Percentiles rank a stretch among this genome's conserved stretches.
Conservation (phyloP, 768 basidiomycete species). For the Suillus weaverae region DNA sequence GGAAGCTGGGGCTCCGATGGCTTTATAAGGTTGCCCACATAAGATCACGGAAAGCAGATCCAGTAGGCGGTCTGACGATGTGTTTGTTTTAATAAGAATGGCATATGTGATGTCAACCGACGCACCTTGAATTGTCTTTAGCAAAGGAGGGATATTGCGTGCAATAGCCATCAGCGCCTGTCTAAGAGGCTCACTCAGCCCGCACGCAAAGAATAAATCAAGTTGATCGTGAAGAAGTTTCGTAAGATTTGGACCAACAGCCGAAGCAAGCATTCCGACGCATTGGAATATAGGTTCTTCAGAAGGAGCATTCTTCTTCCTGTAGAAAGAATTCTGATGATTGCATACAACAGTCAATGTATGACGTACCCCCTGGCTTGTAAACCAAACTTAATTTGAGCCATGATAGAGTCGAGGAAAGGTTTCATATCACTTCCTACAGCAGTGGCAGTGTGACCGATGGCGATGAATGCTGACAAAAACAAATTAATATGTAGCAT, state of each 20-base stretch:
- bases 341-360: neutral
- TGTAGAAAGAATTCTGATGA: conserved; percentile 24
- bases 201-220: conserved; percentile 94
- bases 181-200: conserved; percentile 84
- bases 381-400: conserved; percentile 85
- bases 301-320: conserved; percentile 86
- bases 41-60: conserved; percentile 81
- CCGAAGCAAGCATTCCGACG: conserved; percentile 91
- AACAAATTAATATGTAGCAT: conserved; percentile 14
- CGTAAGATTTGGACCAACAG: conserved; percentile 94
- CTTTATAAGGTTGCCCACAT: conserved; percentile 81
- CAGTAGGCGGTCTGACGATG: conserved; percentile 73
- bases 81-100: neutral
- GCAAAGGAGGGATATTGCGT: conserved; percentile 82
- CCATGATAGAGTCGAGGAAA: conserved; percentile 90
- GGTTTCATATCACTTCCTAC: conserved; percentile 95
- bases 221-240: conserved; percentile 95
- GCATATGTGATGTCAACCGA: neutral
- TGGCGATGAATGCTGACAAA: conserved; percentile 83
- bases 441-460: conserved; percentile 90
- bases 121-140: conserved; percentile 89
- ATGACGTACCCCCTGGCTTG: conserved; percentile 74
- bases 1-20: conserved; percentile 80
- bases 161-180: conserved; percentile 85
- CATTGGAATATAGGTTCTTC: conserved; percentile 98